Base-by-base conservation (phyloP, 163 green algal genomes). In the Volvox carteri region DNA sequence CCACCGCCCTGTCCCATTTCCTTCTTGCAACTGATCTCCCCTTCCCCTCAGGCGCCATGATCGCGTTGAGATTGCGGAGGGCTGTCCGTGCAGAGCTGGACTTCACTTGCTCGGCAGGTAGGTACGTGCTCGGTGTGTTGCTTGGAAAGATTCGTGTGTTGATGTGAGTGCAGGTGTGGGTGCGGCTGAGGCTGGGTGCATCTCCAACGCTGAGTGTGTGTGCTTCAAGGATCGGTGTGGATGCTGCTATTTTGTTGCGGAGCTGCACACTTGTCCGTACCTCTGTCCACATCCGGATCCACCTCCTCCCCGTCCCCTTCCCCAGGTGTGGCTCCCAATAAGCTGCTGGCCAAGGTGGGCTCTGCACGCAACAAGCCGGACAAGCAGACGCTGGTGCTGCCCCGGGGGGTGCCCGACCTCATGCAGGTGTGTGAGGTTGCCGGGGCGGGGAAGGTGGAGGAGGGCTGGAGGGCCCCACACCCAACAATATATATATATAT, bases 301-400 rank as follows among this genome's bases (percentile, higher is more conserved):
- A 30, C 28, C n/a, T 68, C 9, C n/a, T n/a, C 25, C 58, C 9
- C 65, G 2, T 72, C 41, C 30, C 48, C 75, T 37, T 5, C 65
- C 65, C 70, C 70, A 50, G 95, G 95, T 19, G 93, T 98, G 16
- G 90, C 95, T 1, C 28, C 65, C 79, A 98, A 98, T 90, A 97
- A 97, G 92, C 91, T 98, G 86, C 90, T 98, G 44, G 91, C 94
- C 84, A 98, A 98, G 94, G 79, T 98, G 7, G 95, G 81, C 25
- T 95, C 90, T 4, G 95, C 94, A 18, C 92, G 93, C 83, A 94
- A 98, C 94, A 98, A 98, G 92, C 96, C 96, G 70, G 95, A 97
- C 91, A 93, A 96, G 86, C 96, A 98, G 92, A 97, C 96, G 12
- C 41, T 98, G 23, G 89, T 98, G 21, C 91, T 95, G 48, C 92